A percentile compares a stretch with the other conserved stretches of the same genome.
phyloP scores from a whole-genome alignment of 129 eudicot genomes.

The Pittosporum tobira region DNA sequence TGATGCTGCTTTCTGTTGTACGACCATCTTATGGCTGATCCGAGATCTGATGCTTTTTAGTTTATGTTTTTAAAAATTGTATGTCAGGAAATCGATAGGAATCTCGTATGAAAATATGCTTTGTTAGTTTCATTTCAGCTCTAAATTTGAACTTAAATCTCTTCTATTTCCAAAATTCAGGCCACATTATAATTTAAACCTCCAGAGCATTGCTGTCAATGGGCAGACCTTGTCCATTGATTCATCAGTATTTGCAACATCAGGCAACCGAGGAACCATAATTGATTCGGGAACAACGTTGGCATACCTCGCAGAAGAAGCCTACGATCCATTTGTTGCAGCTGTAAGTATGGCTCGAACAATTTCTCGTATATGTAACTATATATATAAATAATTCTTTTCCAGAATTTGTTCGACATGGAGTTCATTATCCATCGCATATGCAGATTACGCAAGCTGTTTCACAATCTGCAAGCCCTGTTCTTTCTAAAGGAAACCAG shows the following conservation, averaged over 20 bases:
- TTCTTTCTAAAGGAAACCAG: slow-evolving; percentile 58
- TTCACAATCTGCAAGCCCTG: slow-evolving; percentile 53
- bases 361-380: neutral
- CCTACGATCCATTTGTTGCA: slow-evolving; percentile 69
- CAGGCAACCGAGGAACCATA: slow-evolving; percentile 66
- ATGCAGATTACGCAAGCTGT: slow-evolving; percentile 64
- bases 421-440: neutral
- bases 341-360: slow-evolving; percentile 50
- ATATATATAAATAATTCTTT: neutral
- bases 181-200: slow-evolving; percentile 84
- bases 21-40: neutral
- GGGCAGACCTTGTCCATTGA: slow-evolving; percentile 64
- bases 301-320: slow-evolving; percentile 87
- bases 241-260: slow-evolving; percentile 66
- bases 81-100: no score
- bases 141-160: neutral
- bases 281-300: slow-evolving; percentile 98
- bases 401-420: neutral
- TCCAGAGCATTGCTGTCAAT: slow-evolving; percentile 66
- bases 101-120: neutral
- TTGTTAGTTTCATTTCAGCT: neutral
- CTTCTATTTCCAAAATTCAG: slow-evolving; percentile 29
- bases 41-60: no score
- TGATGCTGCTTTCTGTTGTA: neutral
- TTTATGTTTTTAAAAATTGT: no score